Conservation (phyloP, 1,284 basidiomycete species). For the Trichosporon asahii region DNA sequence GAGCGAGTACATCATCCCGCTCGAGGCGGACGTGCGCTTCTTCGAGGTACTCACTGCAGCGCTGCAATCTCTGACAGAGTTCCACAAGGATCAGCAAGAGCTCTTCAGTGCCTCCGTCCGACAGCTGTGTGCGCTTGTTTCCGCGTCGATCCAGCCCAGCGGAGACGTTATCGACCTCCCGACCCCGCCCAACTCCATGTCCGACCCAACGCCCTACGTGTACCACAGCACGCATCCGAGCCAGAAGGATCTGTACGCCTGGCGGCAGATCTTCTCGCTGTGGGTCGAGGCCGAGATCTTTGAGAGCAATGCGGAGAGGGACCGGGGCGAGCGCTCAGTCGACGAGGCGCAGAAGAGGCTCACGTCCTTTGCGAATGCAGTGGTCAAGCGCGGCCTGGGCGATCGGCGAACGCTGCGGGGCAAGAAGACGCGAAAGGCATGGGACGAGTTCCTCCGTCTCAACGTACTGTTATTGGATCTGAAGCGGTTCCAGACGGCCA, state of each 20-base stretch:
- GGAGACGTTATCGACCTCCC: conserved; percentile 27
- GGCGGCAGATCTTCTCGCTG: conserved; percentile 85
- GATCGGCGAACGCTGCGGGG: conserved; percentile 62
- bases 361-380: conserved; percentile 65
- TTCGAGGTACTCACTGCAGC: conserved; percentile 72
- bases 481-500: conserved; percentile 84
- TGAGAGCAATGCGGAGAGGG: conserved; percentile 69
- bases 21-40: conserved; percentile 76
- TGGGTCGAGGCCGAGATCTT: conserved; percentile 88
- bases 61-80: conserved; percentile 64
- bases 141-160: conserved; percentile 60
- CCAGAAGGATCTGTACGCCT: conserved; percentile 72
- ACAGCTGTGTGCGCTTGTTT: conserved; percentile 62
- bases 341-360: conserved; percentile 72
- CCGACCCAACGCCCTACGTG: conserved; percentile 6
- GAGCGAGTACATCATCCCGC: conserved; percentile 70
- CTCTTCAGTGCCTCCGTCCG: conserved; percentile 65
- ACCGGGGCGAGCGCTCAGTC: conserved; percentile 68
- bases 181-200: conserved; percentile 27
- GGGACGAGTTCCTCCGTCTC: conserved; percentile 75
- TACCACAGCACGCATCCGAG: conserved; percentile 41
- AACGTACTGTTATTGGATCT: conserved; percentile 79
- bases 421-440: conserved; percentile 62
- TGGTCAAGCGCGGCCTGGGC: conserved; percentile 62
- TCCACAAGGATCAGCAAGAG: conserved; percentile 62